Conservation (phyloP, 805 yeast species). For the Ogataea pini region DNA sequence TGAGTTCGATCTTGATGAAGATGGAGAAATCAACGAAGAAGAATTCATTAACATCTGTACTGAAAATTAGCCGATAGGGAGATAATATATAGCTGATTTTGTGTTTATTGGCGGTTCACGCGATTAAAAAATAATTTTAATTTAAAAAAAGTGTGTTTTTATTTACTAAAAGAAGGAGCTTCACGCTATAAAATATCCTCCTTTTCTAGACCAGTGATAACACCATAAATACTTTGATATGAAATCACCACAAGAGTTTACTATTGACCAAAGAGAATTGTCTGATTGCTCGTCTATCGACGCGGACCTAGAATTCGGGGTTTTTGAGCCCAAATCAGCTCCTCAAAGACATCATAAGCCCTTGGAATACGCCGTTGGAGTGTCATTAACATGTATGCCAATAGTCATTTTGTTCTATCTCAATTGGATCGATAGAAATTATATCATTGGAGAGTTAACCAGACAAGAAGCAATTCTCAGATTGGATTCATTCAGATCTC, state of each 20-base stretch:
- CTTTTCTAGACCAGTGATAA: not conserved
- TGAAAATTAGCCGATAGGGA: slow-evolving; percentile 45
- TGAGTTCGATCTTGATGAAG: slow-evolving; percentile 94
- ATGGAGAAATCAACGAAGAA: slow-evolving; percentile 89
- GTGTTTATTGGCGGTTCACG: not conserved
- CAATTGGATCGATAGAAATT: slow-evolving; percentile 17
- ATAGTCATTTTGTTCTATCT: slow-evolving; percentile 11
- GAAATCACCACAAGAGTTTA: not conserved
- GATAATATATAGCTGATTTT: too few species aligned
- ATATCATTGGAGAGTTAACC: slow-evolving; percentile 12
- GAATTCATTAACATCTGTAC: slow-evolving; percentile 89
- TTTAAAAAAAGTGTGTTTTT: not conserved
- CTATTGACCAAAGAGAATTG: not conserved
- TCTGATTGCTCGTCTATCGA: slow-evolving; percentile 1
- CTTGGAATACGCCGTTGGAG: slow-evolving; percentile 8
- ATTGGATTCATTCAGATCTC: slow-evolving; percentile 12
- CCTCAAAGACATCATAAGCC: not conserved
- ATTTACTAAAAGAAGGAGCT: not conserved
- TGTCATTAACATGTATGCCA: slow-evolving; percentile 8
- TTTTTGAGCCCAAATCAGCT: not conserved
- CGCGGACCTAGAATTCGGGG: slow-evolving; percentile 2
- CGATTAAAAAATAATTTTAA: slow-evolving; percentile 1
- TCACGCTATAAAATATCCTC: not conserved
- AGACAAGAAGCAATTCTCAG: slow-evolving; percentile 9
- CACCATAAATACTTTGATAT: not conserved